Conservation (phyloP, 495 filamentous ascomycete species). For the Tuber umbilicatum region DNA sequence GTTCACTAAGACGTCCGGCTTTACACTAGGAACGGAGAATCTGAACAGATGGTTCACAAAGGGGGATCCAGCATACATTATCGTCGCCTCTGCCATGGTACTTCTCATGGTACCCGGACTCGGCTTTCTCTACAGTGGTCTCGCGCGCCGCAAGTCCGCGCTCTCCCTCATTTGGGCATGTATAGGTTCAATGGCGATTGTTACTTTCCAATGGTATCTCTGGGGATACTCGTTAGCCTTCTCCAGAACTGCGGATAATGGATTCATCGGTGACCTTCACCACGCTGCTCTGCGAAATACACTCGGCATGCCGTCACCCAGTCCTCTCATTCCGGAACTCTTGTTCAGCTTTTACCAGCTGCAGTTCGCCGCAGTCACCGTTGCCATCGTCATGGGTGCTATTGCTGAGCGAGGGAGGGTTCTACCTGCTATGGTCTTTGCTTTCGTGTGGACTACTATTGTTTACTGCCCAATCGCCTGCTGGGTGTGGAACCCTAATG, state of each 20-base stretch:
- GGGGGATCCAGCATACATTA: conserved; percentile 79
- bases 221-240: conserved; percentile 96
- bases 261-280: conserved; percentile 76
- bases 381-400: conserved; percentile 84
- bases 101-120: conserved; percentile 89
- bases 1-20: conserved; percentile 4
- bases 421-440: conserved; percentile 90
- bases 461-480: conserved; percentile 95
- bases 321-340: conserved; percentile 73
- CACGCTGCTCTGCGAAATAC: conserved; percentile 81
- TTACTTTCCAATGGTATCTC: conserved; percentile 98
- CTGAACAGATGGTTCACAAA: conserved; percentile 46
- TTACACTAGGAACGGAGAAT: conserved; percentile 23
- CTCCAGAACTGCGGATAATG: conserved; percentile 69
- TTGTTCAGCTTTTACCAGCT: conserved; percentile 91
- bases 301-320: conserved; percentile 72
- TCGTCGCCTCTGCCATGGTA: conserved; percentile 89
- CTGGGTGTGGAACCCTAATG: conserved; percentile 93
- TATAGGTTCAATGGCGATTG: conserved; percentile 80
- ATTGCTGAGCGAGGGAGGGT: conserved; percentile 91
- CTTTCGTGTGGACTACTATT: conserved; percentile 90
- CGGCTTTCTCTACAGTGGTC: conserved; percentile 98
- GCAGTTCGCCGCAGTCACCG: conserved; percentile 92
- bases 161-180: conserved; percentile 92
- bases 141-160: conserved; percentile 90